These are phyloP conservation scores for Drechslerella stenobrocha DNA, from an alignment of 2,329 filamentous ascomycete genomes.

Conservation along the genomic window DNA sequence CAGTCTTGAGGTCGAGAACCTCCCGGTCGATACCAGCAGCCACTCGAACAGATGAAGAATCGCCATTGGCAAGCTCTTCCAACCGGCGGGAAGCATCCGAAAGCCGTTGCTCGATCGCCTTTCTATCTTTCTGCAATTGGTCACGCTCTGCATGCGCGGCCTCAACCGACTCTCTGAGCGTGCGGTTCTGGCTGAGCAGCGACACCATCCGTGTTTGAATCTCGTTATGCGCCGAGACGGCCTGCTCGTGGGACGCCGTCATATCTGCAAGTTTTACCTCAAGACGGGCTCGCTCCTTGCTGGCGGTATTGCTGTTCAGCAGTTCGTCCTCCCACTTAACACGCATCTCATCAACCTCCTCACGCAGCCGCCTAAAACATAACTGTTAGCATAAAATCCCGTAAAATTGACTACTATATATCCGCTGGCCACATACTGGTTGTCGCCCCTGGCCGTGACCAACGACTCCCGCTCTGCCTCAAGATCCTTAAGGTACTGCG, in stretches of 20 bases:
- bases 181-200: constrained; percentile 84
- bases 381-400: constrained; percentile 2
- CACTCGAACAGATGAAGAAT: constrained; percentile 84
- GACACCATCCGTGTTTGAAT: constrained; percentile 91
- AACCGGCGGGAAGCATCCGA: constrained; percentile 84
- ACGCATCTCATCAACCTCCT: constrained; percentile 90
- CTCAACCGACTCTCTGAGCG: constrained; percentile 79
- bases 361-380: constrained; percentile 70
- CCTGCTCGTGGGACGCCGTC: constrained; percentile 88
- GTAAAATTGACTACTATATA: background rate
- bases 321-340: constrained; percentile 99
- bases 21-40: constrained; percentile 87
- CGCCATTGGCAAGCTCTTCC: constrained; percentile 82
- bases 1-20: constrained; percentile 83
- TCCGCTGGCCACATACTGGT: constrained; percentile 52
- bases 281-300: constrained; percentile 91
- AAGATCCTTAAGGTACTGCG: constrained; percentile 84
- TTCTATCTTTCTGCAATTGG: constrained; percentile 82
- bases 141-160: constrained; percentile 85
- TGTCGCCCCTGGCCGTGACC: constrained; percentile 65
- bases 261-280: constrained; percentile 88
- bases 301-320: constrained; percentile 95
- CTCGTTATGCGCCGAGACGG: constrained; percentile 88
- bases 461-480: constrained; percentile 90
- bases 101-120: constrained; percentile 78